Evolutionary conservation across 805 yeast genomes (phyloP).

Genomic region (Myxozyma kluyveri): DNA sequence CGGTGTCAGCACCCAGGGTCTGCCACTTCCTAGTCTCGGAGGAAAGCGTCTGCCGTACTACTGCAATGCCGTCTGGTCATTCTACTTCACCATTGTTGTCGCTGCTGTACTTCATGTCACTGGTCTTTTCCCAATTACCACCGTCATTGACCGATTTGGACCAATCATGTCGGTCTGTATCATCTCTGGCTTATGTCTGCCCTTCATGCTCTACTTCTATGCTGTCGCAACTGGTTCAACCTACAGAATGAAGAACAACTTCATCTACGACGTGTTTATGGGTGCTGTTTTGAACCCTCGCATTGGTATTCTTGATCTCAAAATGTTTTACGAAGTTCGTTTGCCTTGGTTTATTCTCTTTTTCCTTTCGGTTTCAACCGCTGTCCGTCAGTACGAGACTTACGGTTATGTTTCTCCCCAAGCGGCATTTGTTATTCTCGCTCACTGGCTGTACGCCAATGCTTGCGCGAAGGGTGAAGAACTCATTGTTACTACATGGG

Average conservation of each 20-base stretch:
- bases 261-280: slow-evolving; percentile 87
- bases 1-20: slow-evolving; percentile 93
- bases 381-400: slow-evolving; percentile 72
- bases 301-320: slow-evolving; percentile 85
- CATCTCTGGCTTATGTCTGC: slow-evolving; percentile 65
- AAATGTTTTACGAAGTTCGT: slow-evolving; percentile 97
- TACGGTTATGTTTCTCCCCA: slow-evolving; percentile 81
- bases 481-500: slow-evolving; percentile 97
- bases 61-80: slow-evolving; percentile 87
- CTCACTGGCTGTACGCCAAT: slow-evolving; percentile 92
- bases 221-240: slow-evolving; percentile 69
- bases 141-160: slow-evolving; percentile 78
- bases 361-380: slow-evolving; percentile 71
- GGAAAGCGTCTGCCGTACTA: slow-evolving; percentile 82
- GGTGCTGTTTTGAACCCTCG: slow-evolving; percentile 98
- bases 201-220: slow-evolving; percentile 67
- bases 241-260: slow-evolving; percentile 89
- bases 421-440: slow-evolving; percentile 66
- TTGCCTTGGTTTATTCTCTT: slow-evolving; percentile 92
- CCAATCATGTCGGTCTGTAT: slow-evolving; percentile 92
- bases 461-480: slow-evolving; percentile 99
- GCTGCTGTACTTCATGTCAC: slow-evolving; percentile 66
- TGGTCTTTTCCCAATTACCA: slow-evolving; percentile 69
- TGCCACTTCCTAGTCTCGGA: slow-evolving; percentile 78
- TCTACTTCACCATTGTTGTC: slow-evolving; percentile 64